Percentiles rank a stretch among this genome's conserved stretches.
Evolutionary conservation across 1,284 basidiomycete genomes (phyloP).

Genomic region (Dichomitus squalens): DNA sequence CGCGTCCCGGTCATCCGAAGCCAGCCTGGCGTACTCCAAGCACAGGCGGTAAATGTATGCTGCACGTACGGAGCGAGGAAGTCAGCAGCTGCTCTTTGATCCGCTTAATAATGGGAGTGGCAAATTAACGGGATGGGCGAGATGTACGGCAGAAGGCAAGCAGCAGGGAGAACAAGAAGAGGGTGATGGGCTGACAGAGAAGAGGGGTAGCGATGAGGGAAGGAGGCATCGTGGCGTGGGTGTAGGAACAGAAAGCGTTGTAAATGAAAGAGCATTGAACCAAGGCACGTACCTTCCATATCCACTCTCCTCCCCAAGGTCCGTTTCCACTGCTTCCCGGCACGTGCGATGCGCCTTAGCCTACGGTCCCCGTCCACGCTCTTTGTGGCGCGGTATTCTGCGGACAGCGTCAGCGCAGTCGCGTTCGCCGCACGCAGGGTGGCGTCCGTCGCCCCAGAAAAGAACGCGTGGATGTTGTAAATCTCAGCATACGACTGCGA

Average conservation of each 20-base stretch:
- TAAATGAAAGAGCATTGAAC: neutral
- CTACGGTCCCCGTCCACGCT: slow-evolving; percentile 71
- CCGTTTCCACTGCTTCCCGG: slow-evolving; percentile 89
- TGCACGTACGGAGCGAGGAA: slow-evolving; percentile 34
- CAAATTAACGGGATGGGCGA: slow-evolving; percentile 6
- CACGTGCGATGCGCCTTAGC: slow-evolving; percentile 79
- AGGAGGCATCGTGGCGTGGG: neutral
- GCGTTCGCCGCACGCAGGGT: slow-evolving; percentile 60
- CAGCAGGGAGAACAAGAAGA: slow-evolving; percentile 1
- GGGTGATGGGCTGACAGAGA: neutral
- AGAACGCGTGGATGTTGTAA: slow-evolving; percentile 90
- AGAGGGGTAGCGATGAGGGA: neutral
- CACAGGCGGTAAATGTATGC: slow-evolving; percentile 88
- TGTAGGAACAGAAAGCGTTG: neutral
- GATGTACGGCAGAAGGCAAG: slow-evolving; percentile 2
- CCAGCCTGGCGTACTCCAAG: slow-evolving; percentile 86
- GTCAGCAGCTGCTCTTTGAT: slow-evolving; percentile 10
- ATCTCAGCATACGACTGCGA: slow-evolving; percentile 86
- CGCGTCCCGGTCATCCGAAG: slow-evolving; percentile 79
- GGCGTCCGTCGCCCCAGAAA: slow-evolving; percentile 76
- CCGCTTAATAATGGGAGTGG: neutral
- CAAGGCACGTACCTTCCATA: slow-evolving; percentile 77
- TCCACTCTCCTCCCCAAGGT: slow-evolving; percentile 80
- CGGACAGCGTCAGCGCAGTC: slow-evolving; percentile 33
- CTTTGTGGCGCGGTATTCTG: slow-evolving; percentile 34